phyloP scores from a whole-genome alignment of 1,284 basidiomycete genomes.

The Leucoagaricus sp. region DNA sequence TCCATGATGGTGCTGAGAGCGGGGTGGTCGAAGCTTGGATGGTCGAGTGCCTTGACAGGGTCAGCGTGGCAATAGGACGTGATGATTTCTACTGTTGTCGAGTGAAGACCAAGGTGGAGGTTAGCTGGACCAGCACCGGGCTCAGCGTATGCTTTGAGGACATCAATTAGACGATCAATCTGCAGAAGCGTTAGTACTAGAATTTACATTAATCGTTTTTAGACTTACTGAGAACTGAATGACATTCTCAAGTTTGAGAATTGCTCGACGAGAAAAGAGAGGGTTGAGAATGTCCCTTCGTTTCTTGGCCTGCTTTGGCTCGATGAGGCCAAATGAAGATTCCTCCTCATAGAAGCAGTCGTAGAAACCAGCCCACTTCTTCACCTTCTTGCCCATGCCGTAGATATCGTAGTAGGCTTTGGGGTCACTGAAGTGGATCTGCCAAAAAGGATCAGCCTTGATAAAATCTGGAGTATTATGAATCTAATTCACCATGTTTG shows the following conservation, averaged over 20 bases:
- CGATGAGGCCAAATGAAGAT: slow-evolving; percentile 34
- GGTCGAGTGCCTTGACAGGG: slow-evolving; percentile 25
- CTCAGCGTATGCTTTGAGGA: slow-evolving; percentile 23
- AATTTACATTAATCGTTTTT: background rate
- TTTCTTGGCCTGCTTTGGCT: slow-evolving; percentile 32
- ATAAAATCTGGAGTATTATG: background rate
- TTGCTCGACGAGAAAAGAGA: slow-evolving; percentile 39
- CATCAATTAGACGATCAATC: slow-evolving; percentile 32
- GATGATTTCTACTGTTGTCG: slow-evolving; percentile 36
- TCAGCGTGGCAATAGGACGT: slow-evolving; percentile 36
- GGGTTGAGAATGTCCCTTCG: slow-evolving; percentile 35
- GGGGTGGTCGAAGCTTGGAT: slow-evolving; percentile 31
- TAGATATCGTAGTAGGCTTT: slow-evolving; percentile 37
- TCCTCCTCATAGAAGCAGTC: slow-evolving; percentile 32
- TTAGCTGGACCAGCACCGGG: slow-evolving; percentile 24
- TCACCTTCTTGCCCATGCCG: slow-evolving; percentile 31
- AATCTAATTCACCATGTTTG: slow-evolving; percentile 29
- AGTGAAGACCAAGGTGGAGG: slow-evolving; percentile 33
- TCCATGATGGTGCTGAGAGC: slow-evolving; percentile 30
- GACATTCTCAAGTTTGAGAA: slow-evolving; percentile 34
- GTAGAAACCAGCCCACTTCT: slow-evolving; percentile 34
- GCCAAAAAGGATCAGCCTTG: background rate
- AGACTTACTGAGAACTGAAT: slow-evolving; percentile 34
- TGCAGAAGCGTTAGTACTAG: slow-evolving; percentile 18
- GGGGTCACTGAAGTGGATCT: slow-evolving; percentile 39